phyloP scores from a whole-genome alignment of 768 basidiomycete genomes.

The Calocybe gangraenosa region DNA sequence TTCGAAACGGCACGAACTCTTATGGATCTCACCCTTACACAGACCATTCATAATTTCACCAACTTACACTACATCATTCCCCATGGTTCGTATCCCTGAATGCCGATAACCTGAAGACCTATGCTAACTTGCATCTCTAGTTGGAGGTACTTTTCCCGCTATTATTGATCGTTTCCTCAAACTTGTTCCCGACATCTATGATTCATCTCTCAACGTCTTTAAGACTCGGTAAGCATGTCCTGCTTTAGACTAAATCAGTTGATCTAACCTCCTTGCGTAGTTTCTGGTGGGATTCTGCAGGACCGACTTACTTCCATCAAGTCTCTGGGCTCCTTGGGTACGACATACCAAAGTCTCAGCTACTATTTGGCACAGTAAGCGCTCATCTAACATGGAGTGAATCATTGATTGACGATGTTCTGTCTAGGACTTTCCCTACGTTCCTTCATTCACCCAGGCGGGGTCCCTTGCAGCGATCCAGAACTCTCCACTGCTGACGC shows the following conservation, averaged over 20 bases:
- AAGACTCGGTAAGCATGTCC: slow-evolving; percentile 20
- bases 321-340: slow-evolving; percentile 27
- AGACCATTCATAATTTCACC: slow-evolving; percentile 28
- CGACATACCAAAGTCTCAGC: slow-evolving; percentile 26
- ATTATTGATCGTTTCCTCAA: slow-evolving; percentile 31
- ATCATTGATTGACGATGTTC: background rate
- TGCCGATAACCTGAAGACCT: no score
- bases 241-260: background rate
- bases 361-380: slow-evolving; percentile 31
- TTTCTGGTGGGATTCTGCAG: slow-evolving; percentile 36
- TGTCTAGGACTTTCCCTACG: slow-evolving; percentile 26
- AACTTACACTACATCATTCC: slow-evolving; percentile 32
- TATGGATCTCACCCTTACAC: slow-evolving; percentile 25
- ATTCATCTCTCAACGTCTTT: slow-evolving; percentile 28
- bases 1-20: slow-evolving; percentile 29
- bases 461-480: slow-evolving; percentile 16
- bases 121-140: slow-evolving; percentile 10
- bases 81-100: slow-evolving; percentile 20
- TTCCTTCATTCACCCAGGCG: slow-evolving; percentile 17
- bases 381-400: background rate
- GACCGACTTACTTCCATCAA: slow-evolving; percentile 33
- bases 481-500: slow-evolving; percentile 11
- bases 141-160: slow-evolving; percentile 30
- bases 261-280: slow-evolving; percentile 2
- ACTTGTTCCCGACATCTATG: slow-evolving; percentile 25